Percentiles rank a stretch among this genome's conserved stretches.
Evolutionary conservation across 805 yeast species (phyloP).

Genomic region (Hanseniaspora taiwanica): DNA sequence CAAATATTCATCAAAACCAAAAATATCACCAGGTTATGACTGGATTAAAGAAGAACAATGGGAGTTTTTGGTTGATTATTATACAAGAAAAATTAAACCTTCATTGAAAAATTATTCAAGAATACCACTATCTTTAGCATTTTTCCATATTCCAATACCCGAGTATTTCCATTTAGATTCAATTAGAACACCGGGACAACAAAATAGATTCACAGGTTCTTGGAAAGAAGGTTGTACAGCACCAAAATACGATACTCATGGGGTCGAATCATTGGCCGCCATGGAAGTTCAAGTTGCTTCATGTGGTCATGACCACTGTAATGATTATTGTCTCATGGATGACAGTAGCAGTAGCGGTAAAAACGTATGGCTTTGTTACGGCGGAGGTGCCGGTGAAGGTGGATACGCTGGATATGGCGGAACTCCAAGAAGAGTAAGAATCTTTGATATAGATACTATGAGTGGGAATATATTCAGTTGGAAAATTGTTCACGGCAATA

Average conservation of each 20-base stretch:
- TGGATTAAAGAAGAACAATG: constrained; percentile 66
- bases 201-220: constrained; percentile 40
- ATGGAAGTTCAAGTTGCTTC: constrained; percentile 61
- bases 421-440: constrained; percentile 63
- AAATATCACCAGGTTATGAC: constrained; percentile 67
- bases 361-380: constrained; percentile 78
- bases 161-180: constrained; percentile 47
- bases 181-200: constrained; percentile 18
- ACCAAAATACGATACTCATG: constrained; percentile 57
- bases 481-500: constrained; percentile 57
- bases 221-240: constrained; percentile 67
- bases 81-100: constrained; percentile 23
- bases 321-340: constrained; percentile 73
- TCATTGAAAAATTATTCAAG: constrained; percentile 23
- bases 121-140: constrained; percentile 55
- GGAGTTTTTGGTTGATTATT: constrained; percentile 34
- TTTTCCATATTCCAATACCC: constrained; percentile 88
- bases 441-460: constrained; percentile 50
- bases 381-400: constrained; percentile 90
- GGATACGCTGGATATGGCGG: constrained; percentile 93
- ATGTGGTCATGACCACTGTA: constrained; percentile 94
- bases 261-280: constrained; percentile 42
- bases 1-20: constrained; percentile 54
- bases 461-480: constrained; percentile 39
- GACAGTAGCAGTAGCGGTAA: constrained; percentile 19